Conservation (phyloP, 805 yeast genomes). For the Candida boidinii region DNA sequence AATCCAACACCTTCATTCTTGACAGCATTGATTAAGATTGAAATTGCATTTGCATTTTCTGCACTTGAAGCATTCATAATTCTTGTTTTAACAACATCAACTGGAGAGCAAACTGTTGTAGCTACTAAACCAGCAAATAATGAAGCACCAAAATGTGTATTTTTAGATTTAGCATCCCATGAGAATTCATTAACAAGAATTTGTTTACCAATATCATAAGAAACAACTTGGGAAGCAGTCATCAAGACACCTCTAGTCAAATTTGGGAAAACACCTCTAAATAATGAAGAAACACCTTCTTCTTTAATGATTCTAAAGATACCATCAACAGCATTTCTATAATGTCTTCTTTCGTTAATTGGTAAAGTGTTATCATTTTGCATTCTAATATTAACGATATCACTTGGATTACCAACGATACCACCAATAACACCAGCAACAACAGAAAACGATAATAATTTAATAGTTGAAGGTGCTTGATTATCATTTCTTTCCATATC, state of each 20-base stretch:
- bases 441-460: conserved; percentile 73
- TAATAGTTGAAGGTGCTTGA: conserved; percentile 44
- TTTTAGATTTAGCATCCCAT: conserved; percentile 49
- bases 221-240: conserved; percentile 89
- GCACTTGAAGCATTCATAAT: conserved; percentile 62
- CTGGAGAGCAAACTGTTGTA: conserved; percentile 88
- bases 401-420: conserved; percentile 81
- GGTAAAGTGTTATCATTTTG: conserved; percentile 78
- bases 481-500: conserved; percentile 30
- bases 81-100: conserved; percentile 83
- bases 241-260: conserved; percentile 72
- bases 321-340: conserved; percentile 75
- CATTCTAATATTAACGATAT: conserved; percentile 83
- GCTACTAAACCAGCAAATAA: conserved; percentile 81
- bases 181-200: conserved; percentile 40
- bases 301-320: conserved; percentile 45
- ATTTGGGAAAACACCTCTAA: conserved; percentile 74
- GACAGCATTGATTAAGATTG: conserved; percentile 46
- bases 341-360: conserved; percentile 55
- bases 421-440: conserved; percentile 82
- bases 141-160: conserved; percentile 75
- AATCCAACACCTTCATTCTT: conserved; percentile 66
- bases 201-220: conserved; percentile 69
- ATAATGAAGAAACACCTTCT: conserved; percentile 53
- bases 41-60: conserved; percentile 35